Evolutionary conservation across 2,329 filamentous ascomycete species (phyloP).

Genomic region (Lasiodiplodia hormozganensis): DNA sequence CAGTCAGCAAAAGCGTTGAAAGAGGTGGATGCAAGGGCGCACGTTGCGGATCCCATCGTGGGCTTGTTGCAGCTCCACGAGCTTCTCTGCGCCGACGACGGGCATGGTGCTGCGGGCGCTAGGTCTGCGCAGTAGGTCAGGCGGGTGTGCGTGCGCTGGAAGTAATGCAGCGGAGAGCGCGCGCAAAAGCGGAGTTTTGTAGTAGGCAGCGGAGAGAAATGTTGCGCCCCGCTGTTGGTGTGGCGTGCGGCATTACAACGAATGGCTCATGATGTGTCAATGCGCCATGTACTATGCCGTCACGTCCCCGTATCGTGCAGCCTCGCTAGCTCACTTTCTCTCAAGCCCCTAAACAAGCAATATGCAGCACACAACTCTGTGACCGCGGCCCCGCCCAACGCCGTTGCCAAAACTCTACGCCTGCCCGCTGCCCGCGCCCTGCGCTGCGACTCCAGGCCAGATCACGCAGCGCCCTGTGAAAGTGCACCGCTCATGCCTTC

Average conservation of each 20-base stretch:
- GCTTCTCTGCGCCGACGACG: conserved; percentile 86
- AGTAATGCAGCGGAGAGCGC: conserved; percentile 3
- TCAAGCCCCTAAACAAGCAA: conserved; percentile 9
- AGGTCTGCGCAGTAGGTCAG: background rate
- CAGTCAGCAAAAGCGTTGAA: background rate
- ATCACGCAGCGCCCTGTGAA: background rate
- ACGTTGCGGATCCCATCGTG: conserved; percentile 93
- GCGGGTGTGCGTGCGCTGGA: background rate
- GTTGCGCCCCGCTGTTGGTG: conserved; percentile 12
- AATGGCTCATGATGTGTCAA: conserved; percentile 15
- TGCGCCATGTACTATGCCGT: conserved; percentile 12
- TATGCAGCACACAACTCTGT: background rate
- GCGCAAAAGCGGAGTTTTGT: conserved; percentile 2
- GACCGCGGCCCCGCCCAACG: background rate
- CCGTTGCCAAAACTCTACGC: conserved; percentile 1
- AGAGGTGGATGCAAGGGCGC: conserved; percentile 44
- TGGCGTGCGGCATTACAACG: conserved; percentile 1
- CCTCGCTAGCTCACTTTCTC: conserved; percentile 9
- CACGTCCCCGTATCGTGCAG: background rate
- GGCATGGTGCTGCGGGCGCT: conserved; percentile 72
- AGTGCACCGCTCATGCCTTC: conserved; percentile 22
- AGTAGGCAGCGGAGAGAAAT: background rate
- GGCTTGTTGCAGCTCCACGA: conserved; percentile 87
- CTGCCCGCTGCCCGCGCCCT: background rate
- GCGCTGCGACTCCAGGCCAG: background rate